Evolutionary conservation across 2,329 filamentous ascomycete species (phyloP).

Genomic region (Xylaria sp.): DNA sequence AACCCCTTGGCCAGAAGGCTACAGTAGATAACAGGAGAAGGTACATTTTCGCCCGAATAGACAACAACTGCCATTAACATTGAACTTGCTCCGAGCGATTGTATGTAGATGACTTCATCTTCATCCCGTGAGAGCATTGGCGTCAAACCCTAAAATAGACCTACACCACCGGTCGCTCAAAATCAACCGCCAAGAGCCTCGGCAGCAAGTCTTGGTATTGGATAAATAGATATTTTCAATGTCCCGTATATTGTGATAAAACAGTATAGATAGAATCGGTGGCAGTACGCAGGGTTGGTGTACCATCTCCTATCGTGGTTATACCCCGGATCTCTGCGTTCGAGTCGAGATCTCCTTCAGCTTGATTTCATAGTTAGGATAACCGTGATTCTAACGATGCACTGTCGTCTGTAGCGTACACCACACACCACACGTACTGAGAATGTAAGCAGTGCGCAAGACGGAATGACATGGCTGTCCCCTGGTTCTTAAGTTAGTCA

Average conservation of each 20-base stretch:
- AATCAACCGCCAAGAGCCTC: not conserved
- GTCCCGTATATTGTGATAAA: too few relatives aligned
- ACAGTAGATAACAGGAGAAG: too few relatives aligned
- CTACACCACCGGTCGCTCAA: not conserved
- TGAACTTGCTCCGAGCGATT: not conserved
- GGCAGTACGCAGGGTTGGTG: not conserved
- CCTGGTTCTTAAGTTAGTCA: not conserved
- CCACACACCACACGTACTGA: not conserved
- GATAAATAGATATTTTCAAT: not conserved
- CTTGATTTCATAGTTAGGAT: slow-evolving; percentile 9
- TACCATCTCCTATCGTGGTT: not conserved
- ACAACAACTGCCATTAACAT: not conserved
- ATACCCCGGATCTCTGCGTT: too few relatives aligned
- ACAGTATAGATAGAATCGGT: too few relatives aligned
- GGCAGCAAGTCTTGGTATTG: too few relatives aligned
- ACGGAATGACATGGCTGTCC: not conserved
- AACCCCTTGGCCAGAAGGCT: too few relatives aligned
- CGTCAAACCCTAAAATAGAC: slow-evolving; percentile 8
- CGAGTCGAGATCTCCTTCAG: not conserved
- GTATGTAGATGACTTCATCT: slow-evolving; percentile 28
- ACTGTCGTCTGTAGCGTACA: not conserved
- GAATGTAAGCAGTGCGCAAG: too few relatives aligned
- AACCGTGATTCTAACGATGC: not conserved
- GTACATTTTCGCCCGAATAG: too few relatives aligned
- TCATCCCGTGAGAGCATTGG: slow-evolving; percentile 10